Evolutionary conservation across 176 grass and related monocot genomes (phyloP).

Genomic region (Oropetium thomaeum): DNA sequence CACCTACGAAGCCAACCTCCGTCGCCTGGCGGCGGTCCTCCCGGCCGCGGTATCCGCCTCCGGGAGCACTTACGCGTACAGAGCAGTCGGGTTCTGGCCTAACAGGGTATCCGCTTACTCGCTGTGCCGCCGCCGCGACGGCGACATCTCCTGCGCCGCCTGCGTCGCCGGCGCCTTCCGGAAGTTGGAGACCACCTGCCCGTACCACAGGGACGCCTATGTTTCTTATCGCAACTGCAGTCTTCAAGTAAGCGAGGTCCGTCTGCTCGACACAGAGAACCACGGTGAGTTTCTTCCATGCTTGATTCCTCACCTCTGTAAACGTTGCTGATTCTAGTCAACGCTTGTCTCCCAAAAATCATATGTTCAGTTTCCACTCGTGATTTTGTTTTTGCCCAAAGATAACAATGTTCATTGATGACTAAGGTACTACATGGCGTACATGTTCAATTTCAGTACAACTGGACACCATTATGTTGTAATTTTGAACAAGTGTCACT

Average conservation of each 20-base stretch:
- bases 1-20: constrained; percentile 40
- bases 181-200: neutral
- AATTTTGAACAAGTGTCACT: too few species aligned
- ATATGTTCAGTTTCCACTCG: too few species aligned
- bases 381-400: neutral
- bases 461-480: neutral
- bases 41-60: neutral
- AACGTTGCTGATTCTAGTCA: neutral
- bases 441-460: neutral
- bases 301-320: too few species aligned
- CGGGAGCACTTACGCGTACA: neutral
- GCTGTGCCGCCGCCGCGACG: neutral
- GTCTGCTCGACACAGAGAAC: neutral
- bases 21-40: constrained; percentile 17
- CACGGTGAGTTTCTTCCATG: constrained; percentile 4
- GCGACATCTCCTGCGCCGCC: neutral
- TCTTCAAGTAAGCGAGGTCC: neutral
- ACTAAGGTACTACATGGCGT: neutral
- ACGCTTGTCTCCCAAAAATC: neutral
- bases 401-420: neutral
- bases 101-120: neutral
- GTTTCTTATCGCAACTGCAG: neutral
- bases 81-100: constrained; percentile 14
- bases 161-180: constrained; percentile 30
- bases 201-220: neutral